Percentiles rank a stretch among this genome's conserved stretches.
phyloP scores from a whole-genome alignment of 192 early-diverging fungal genomes.

The Rhizoclosmatium sp. region DNA sequence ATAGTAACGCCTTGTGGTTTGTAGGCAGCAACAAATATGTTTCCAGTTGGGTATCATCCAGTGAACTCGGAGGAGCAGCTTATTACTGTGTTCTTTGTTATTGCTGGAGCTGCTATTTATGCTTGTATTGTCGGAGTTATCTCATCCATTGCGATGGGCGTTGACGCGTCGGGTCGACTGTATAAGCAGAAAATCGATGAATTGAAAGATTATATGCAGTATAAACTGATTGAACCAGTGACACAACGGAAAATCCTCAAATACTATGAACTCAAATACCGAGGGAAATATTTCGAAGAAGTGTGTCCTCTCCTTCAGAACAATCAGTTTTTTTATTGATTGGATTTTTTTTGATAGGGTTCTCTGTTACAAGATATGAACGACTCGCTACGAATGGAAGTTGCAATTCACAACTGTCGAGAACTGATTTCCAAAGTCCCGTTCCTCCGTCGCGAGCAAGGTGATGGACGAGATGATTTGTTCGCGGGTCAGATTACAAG shows the following conservation, averaged over 20 bases:
- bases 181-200: conserved; percentile 51
- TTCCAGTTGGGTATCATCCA: conserved; percentile 15
- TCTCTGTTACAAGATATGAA: conserved; percentile 51
- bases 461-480: conserved; percentile 51
- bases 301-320: too few relatives aligned
- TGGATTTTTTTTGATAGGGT: neutral
- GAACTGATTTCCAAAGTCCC: conserved; percentile 53
- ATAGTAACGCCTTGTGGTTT: neutral
- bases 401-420: conserved; percentile 54
- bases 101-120: neutral
- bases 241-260: conserved; percentile 29
- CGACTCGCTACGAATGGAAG: conserved; percentile 51
- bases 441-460: conserved; percentile 45
- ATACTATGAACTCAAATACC: conserved; percentile 38
- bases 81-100: neutral
- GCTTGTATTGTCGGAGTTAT: neutral
- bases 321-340: too few relatives aligned
- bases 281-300: conserved; percentile 43
- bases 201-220: conserved; percentile 49
- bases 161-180: conserved; percentile 22
- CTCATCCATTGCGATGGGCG: neutral
- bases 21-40: neutral
- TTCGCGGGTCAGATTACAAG: conserved; percentile 52
- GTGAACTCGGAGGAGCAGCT: neutral
- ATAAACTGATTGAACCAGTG: conserved; percentile 20